Evolutionary conservation across 441 rosid genomes (phyloP).

Genomic region (Pelargonium cotyledonis): DNA sequence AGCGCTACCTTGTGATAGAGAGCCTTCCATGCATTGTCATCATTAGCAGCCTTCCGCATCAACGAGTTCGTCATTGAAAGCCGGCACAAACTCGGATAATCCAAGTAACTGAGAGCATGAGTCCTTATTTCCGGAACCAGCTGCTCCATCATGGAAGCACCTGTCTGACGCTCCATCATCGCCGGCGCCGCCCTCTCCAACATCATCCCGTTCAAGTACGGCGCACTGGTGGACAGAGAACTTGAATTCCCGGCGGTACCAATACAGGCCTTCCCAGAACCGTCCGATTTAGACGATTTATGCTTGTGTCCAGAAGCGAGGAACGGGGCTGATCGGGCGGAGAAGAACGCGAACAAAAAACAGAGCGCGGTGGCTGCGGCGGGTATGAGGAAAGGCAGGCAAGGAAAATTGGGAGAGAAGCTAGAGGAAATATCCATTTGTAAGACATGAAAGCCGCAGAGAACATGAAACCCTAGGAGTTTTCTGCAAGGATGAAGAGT

Average conservation of each 20-base stretch:
- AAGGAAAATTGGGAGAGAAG: slow-evolving; percentile 27
- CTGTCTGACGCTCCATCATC: slow-evolving; percentile 51
- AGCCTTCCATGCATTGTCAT: slow-evolving; percentile 96
- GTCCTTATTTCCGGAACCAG: slow-evolving; percentile 95
- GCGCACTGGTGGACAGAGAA: slow-evolving; percentile 16
- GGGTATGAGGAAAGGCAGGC: slow-evolving; percentile 43
- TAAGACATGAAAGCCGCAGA: background rate
- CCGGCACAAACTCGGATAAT: slow-evolving; percentile 87
- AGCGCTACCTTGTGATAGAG: slow-evolving; percentile 77
- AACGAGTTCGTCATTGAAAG: slow-evolving; percentile 94
- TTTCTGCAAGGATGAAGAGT: background rate
- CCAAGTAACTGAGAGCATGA: slow-evolving; percentile 94
- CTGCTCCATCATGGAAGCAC: slow-evolving; percentile 97
- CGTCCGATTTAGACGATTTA: background rate
- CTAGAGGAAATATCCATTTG: slow-evolving; percentile 27
- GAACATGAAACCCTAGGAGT: slow-evolving; percentile 1
- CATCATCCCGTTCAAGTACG: slow-evolving; percentile 32
- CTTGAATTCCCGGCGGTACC: slow-evolving; percentile 5
- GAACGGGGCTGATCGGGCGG: slow-evolving; percentile 25
- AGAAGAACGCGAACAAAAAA: slow-evolving; percentile 32
- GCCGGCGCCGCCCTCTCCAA: slow-evolving; percentile 24
- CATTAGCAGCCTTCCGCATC: slow-evolving; percentile 97
- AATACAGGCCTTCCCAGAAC: background rate
- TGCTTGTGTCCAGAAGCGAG: background rate
- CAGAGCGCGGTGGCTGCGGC: slow-evolving; percentile 40